Base-by-base conservation (phyloP, 352 stramenopile genomes). In the Pythium rishiriense region DNA sequence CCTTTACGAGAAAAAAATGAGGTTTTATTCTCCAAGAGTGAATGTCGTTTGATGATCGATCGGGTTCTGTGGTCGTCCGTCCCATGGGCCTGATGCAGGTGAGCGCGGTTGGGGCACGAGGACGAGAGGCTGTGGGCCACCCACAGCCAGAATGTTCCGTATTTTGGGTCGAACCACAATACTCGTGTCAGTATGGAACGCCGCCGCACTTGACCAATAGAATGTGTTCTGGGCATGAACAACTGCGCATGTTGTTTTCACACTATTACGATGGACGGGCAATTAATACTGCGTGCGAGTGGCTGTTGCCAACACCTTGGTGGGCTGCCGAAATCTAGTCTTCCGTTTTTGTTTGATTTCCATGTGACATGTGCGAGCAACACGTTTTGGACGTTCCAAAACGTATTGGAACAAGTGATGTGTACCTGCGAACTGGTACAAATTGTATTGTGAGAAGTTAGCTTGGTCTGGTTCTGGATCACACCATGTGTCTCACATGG, bases 21-120 rank as follows among this genome's bases (percentile, higher is more conserved):
- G 53, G 26, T 52, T 54, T 67, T 62, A 55, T 56, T 45, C 31
- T 41, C 4, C 33, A 28, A 33, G 62, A 69, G 55, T 69, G 62
- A 60, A 61, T 22, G 62, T 69, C 54, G 17, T 46, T 69, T 56
- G 54, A 55, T 69, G 60, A 68, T 68, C 52, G 45, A 69, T 21
- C 47, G 33, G 37, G 47, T 63, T 69, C 54, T 58, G 55, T 64
- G 62, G 61, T 62, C 35, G 60, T 42, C 60, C 60, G 51, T 68
- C 60, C 51, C 51, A 62, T 45, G 24, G 42, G 37, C 26, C 60
- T 66, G 49, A 60, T 33, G 28, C 21, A 28, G n/a, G n/a, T n/a
- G 45, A 21, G 4, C 14, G 58, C 39, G 48, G 58, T 58, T 66
- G 37, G 48, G 49, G 39, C n/a, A 48, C 21, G 28, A 49, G 59